Evolutionary conservation across 805 yeast species (phyloP), one percentile per base, ranked within the genome.

Genomic region (Cyberlindnera bimundalis): DNA sequence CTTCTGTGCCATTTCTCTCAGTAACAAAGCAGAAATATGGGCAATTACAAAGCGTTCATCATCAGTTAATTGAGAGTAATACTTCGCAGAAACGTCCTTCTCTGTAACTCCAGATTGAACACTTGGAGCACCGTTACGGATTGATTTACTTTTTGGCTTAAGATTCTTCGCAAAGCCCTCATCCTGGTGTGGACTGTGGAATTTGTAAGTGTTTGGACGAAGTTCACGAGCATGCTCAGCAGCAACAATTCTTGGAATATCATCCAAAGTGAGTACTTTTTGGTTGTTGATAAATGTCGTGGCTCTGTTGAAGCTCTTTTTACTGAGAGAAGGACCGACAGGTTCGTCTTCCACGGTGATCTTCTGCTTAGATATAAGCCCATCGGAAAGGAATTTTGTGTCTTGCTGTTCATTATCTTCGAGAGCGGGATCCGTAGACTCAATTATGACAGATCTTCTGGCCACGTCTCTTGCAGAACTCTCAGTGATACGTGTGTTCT

Each of bases 211-310:
- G 61, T 89, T 89, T 2, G 97, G 96, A 43, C 96, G 74, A 56
- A 85, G 83, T 46, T 87, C 96, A 48, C 96, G 71, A 0, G 98
- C 96, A 61, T 91, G 96, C 55, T 93, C 97, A 9, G 96, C 91
- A 2, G 97, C 96, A 7, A 93, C 97, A 57, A 93, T 91, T 50
- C 98, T 74, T 7, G 98, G 96, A 53, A 93, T 93, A 62, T 93
- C 99, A 62, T 93, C 98, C 52, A 93, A 73, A 0, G 97, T 91
- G 39, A 93, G 73, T 0, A 91, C 82, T 51, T 84, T 86, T 51
- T 91, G 95, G 55, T 79, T 84, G 53, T 82, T 78, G 40, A 89
- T 73, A 35, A 86, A 69, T 50, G 78, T 82, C 1, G 89, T 77
- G 0, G 91, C 84, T 14, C 84, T 73, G 53, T 78, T 82, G 33